Evolutionary conservation across 2,329 filamentous ascomycete species (phyloP), one percentile per base, ranked within the genome.

Genomic region (Ascochyta lentis): DNA sequence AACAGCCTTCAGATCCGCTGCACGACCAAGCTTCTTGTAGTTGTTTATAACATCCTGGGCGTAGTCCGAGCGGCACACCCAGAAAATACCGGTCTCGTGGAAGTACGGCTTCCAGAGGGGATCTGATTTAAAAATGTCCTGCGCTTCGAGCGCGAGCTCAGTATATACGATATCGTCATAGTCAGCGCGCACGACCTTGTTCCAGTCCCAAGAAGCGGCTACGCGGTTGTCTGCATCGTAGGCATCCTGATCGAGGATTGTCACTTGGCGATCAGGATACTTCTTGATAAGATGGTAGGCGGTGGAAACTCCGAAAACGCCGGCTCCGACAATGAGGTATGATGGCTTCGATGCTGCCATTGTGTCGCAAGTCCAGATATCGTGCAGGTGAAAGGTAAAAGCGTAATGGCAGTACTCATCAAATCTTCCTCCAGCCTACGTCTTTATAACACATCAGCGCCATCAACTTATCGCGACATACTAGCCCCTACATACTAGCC

Each of bases 171-270:
- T 75, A 63, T 88, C 85, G 51, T 84, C 80, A 75, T 90, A 90
- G 71, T 90, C 88, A 43, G 87, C 85, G 53, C 88, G 85, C 15
- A 90, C 81, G 26, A 89, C 86, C 73, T 90, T 90, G 77, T 89
- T 90, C 82, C 87, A 86, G 75, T 91, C 88, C 79, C 85, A 88
- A 0, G 88, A 90, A 0, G 88, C 88, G 29, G 86, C 87, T 27
- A 78, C 66, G 44, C 68, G 69, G 64, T 49, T 74, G 52, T 67
- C 62, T 43, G 67, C 68, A 40, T 71, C 66, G 50, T 63, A 72
- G 1, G 70, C 67, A 38, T 72, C 70, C 47, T 54, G 73, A 51
- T 79, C 77, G 26, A 79, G 70, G 16, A 79, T 66, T 1, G 77
- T 79, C 34, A 79, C 59, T 12, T 69, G 66, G 27, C 76, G 76